These are phyloP conservation scores for Aspergillus sp. DNA, from an alignment of 2,329 filamentous ascomycete species.

Conservation along the genomic window DNA sequence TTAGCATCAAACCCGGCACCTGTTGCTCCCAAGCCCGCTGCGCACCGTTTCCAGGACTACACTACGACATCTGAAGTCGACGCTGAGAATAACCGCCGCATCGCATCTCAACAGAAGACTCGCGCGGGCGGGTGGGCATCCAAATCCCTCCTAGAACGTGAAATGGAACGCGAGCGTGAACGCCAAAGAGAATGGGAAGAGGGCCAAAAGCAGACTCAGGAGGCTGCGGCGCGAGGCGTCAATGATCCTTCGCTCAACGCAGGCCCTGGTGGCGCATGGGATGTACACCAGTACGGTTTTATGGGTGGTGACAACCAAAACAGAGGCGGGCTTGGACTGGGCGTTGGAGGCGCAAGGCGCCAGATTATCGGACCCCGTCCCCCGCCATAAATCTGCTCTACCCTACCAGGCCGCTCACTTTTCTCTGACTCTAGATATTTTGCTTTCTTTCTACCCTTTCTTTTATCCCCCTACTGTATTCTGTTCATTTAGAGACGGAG, in stretches of 20 bases:
- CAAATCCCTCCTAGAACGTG: conserved; percentile 63
- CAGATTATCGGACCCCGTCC: conserved; percentile 65
- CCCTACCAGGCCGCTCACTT: not conserved
- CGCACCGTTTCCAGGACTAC: conserved; percentile 47
- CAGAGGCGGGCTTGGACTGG: conserved; percentile 50
- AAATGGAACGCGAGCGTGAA: conserved; percentile 67
- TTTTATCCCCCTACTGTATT: not conserved
- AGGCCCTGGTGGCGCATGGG: conserved; percentile 55
- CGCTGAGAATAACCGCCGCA: conserved; percentile 55
- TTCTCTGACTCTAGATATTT: not conserved
- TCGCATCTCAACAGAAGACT: conserved; percentile 57
- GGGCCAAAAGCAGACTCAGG: conserved; percentile 52
- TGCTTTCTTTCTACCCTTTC: not conserved
- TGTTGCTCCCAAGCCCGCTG: conserved; percentile 33
- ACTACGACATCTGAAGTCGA: conserved; percentile 56
- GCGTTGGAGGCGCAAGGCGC: conserved; percentile 56
- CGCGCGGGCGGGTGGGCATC: conserved; percentile 61
- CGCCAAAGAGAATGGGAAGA: conserved; percentile 66
- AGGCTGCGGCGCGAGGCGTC: conserved; percentile 44
- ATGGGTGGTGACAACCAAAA: conserved; percentile 64
- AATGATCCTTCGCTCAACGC: conserved; percentile 45
- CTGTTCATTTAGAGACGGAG: not conserved
- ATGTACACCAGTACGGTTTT: conserved; percentile 65
- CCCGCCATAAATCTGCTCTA: conserved; percentile 30
- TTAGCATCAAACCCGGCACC: conserved; percentile 57